Evolutionary conservation across 441 rosid genomes (phyloP).

Genomic region (Pelargonium citronellum): DNA sequence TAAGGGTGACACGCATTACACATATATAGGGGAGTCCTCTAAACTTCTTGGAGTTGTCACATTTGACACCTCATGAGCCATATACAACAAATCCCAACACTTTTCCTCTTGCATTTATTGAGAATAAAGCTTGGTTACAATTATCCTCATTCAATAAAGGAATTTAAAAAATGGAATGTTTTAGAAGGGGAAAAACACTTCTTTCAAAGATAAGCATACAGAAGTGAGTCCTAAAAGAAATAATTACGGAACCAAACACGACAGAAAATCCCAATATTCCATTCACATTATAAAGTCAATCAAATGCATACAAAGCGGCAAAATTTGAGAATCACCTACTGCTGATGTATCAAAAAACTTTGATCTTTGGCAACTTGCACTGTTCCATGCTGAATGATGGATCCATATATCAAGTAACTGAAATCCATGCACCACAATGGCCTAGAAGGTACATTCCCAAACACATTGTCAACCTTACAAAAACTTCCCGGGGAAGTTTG

Average conservation of each 20-base stretch:
- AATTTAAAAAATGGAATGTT: neutral
- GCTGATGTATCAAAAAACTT: constrained; percentile 62
- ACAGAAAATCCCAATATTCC: constrained; percentile 13
- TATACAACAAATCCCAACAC: too few relatives aligned
- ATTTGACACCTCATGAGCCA: too few relatives aligned
- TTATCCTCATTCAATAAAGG: neutral
- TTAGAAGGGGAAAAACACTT: too few relatives aligned
- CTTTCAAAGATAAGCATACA: too few relatives aligned
- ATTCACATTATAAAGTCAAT: constrained; percentile 9
- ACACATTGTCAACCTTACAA: constrained; percentile 12
- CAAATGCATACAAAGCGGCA: constrained; percentile 14
- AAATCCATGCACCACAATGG: constrained; percentile 86
- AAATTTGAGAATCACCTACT: constrained; percentile 47
- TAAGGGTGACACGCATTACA: too few relatives aligned
- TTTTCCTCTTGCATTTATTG: too few relatives aligned
- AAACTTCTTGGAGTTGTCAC: too few relatives aligned
- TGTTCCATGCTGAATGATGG: constrained; percentile 62
- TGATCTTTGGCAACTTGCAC: constrained; percentile 55
- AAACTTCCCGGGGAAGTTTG: neutral
- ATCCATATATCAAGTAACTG: constrained; percentile 92
- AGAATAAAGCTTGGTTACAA: too few relatives aligned
- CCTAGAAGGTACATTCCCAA: constrained; percentile 42
- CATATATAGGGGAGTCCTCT: too few relatives aligned
- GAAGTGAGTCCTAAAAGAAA: neutral
- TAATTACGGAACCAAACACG: constrained; percentile 9